Conservation (phyloP, 768 basidiomycete genomes). For the Rossbeevera mucosa region DNA sequence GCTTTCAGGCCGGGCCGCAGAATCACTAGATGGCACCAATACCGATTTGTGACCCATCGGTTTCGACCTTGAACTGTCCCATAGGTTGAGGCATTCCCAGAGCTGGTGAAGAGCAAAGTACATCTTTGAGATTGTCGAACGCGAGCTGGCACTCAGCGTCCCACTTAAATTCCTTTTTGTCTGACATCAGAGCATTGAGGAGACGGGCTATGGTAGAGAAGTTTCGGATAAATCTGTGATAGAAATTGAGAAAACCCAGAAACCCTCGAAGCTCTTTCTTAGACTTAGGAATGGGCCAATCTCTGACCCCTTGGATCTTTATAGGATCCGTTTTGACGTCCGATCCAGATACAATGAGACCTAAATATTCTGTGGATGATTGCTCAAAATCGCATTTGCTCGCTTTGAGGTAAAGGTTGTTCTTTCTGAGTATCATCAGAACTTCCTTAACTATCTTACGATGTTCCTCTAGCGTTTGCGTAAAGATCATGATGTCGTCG, state of each 20-base stretch:
- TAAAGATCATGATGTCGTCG: too few species aligned
- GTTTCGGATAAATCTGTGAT: background rate
- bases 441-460: too few species aligned
- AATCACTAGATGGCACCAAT: too few species aligned
- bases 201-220: background rate
- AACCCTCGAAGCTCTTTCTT: background rate
- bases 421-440: too few species aligned
- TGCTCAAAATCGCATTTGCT: too few species aligned
- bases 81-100: background rate
- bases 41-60: background rate
- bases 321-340: background rate
- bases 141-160: too few species aligned
- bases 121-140: background rate
- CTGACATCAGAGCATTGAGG: background rate
- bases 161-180: background rate
- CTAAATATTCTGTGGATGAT: background rate
- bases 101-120: background rate
- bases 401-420: too few species aligned
- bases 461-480: too few species aligned
- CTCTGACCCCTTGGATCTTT: background rate
- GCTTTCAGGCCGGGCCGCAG: too few species aligned
- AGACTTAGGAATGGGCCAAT: background rate
- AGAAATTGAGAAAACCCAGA: background rate
- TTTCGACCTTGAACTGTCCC: background rate
- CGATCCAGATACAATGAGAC: background rate